These are phyloP conservation scores for Miscanthus lutarioriparius DNA, from an alignment of 176 grass and related monocot genomes.

Conservation along the genomic window DNA sequence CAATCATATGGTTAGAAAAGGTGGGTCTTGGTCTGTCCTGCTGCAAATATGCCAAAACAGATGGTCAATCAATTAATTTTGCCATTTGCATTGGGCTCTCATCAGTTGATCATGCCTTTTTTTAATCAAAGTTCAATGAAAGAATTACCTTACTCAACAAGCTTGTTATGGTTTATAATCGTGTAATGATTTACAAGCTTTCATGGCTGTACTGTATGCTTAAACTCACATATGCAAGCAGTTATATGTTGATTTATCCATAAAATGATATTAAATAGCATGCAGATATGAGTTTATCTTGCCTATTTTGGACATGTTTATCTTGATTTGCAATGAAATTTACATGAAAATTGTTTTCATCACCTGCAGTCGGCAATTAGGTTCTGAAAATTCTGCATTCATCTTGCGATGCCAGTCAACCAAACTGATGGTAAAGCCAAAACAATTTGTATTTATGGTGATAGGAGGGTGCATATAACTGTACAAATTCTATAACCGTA, in stretches of 20 bases:
- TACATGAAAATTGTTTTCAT: no score
- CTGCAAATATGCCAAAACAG: neutral
- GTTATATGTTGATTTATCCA: neutral
- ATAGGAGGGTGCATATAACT: neutral
- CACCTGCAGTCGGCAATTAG: neutral
- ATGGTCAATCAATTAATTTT: neutral
- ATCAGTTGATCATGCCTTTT: neutral
- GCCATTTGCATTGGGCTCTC: constrained; percentile 1
- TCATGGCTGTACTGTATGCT: neutral
- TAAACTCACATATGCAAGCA: neutral
- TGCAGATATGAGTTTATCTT: neutral
- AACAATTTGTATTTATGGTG: neutral
- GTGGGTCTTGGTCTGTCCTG: neutral
- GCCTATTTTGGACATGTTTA: neutral
- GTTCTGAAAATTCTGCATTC: neutral
- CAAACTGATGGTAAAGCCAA: neutral
- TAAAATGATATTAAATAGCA: neutral
- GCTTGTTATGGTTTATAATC: neutral
- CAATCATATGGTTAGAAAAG: neutral
- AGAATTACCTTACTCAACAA: neutral
- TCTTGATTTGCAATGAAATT: neutral
- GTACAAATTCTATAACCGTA: neutral
- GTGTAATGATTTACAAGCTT: neutral
- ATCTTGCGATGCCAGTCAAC: neutral
- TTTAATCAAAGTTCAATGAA: neutral